Conservation (phyloP, 2,329 filamentous ascomycete species). For the Trichoderma arundinaceum region DNA sequence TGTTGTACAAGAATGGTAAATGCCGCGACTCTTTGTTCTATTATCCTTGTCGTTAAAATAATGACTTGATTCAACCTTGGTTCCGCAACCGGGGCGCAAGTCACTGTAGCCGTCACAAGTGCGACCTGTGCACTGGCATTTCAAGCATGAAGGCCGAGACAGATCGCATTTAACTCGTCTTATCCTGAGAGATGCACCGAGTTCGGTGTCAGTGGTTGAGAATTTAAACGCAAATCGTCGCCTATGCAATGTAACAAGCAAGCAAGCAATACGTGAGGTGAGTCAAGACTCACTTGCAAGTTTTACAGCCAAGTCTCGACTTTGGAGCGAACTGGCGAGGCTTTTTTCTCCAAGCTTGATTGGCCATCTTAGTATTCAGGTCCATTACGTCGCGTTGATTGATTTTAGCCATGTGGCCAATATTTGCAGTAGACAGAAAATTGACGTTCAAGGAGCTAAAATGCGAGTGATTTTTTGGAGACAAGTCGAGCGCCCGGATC, state of each 20-base stretch:
- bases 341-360: slow-evolving; percentile 20
- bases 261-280: no score
- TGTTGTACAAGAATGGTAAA: background rate
- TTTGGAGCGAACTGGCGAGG: slow-evolving; percentile 21
- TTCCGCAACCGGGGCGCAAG: background rate
- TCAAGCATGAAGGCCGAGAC: slow-evolving; percentile 11
- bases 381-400: no score
- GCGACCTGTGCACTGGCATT: slow-evolving; percentile 9
- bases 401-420: no score
- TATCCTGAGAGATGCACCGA: background rate
- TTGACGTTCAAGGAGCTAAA: no score
- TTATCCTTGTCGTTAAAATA: background rate
- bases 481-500: no score
- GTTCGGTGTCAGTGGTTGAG: no score
- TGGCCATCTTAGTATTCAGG: no score
- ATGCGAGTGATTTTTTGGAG: no score
- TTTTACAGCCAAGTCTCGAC: slow-evolving; percentile 21
- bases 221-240: no score
- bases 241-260: no score
- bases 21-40: background rate
- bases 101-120: slow-evolving; percentile 3
- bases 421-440: no score
- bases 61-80: background rate
- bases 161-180: slow-evolving; percentile 12
- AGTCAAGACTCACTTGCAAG: slow-evolving; percentile 15